These are phyloP conservation scores for Xylariaceae sp. DNA, from an alignment of 2,329 filamentous ascomycete species.

Conservation along the genomic window DNA sequence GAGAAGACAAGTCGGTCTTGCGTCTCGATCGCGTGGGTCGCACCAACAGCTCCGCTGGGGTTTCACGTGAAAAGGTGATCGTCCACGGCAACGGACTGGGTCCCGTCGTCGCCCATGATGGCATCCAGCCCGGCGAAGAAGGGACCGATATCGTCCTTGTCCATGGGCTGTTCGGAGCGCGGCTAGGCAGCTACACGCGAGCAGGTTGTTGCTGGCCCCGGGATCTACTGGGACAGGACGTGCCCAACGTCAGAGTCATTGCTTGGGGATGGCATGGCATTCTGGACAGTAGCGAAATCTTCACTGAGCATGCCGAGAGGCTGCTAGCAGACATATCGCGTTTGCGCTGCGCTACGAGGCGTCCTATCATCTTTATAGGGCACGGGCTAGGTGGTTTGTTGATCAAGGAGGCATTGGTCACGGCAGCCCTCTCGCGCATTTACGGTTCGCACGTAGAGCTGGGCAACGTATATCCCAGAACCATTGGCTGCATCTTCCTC, in stretches of 20 bases:
- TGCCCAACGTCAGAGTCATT: slow-evolving; percentile 22
- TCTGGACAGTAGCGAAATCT: slow-evolving; percentile 17
- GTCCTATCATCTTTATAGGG: slow-evolving; percentile 26
- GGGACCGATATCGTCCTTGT: slow-evolving; percentile 27
- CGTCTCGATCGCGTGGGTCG: slow-evolving; percentile 24
- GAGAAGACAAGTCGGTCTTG: slow-evolving; percentile 18
- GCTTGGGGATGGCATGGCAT: slow-evolving; percentile 25
- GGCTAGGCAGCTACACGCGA: slow-evolving; percentile 21
- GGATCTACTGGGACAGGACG: slow-evolving; percentile 24
- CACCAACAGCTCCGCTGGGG: slow-evolving; percentile 24
- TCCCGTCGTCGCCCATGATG: slow-evolving; percentile 21
- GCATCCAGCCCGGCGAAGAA: slow-evolving; percentile 17
- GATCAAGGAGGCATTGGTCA: slow-evolving; percentile 27
- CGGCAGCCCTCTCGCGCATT: slow-evolving; percentile 26
- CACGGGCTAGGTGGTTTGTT: slow-evolving; percentile 27
- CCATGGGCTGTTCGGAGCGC: slow-evolving; percentile 25
- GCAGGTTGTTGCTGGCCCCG: slow-evolving; percentile 26
- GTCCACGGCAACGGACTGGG: slow-evolving; percentile 22
- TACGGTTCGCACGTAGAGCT: slow-evolving; percentile 27
- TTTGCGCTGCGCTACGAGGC: slow-evolving; percentile 19
- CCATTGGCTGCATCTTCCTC: slow-evolving; percentile 26
- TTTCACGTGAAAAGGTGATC: slow-evolving; percentile 20
- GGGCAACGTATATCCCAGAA: slow-evolving; percentile 27
- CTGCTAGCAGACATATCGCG: slow-evolving; percentile 24
- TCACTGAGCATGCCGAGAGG: slow-evolving; percentile 23